Percentiles rank a stretch among this genome's conserved stretches.
phyloP scores from a whole-genome alignment of 1,284 basidiomycete genomes.

The Cutaneotrichosporon cavernicola region DNA sequence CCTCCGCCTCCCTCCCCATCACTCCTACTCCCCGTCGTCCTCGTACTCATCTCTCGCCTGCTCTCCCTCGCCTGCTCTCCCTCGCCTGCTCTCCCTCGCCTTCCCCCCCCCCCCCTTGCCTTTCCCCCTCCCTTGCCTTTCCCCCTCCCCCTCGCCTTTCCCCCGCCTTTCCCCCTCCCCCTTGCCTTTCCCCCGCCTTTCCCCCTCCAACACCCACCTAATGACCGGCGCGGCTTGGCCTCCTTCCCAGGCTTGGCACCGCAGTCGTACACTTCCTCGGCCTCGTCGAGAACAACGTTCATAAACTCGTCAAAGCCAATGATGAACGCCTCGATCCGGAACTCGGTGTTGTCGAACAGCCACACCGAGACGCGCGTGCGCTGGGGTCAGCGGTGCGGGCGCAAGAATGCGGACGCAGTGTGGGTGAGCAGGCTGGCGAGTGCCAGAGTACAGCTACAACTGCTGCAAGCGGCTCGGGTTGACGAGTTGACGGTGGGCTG shows the following conservation, averaged over 20 bases:
- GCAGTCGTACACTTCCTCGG: constrained; percentile 87
- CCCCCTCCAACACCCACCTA: constrained; percentile 38
- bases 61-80: no score
- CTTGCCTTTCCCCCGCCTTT: neutral
- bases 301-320: constrained; percentile 99
- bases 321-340: constrained; percentile 95
- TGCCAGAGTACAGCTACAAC: no score
- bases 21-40: neutral
- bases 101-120: no score
- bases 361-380: constrained; percentile 85
- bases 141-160: no score
- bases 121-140: no score
- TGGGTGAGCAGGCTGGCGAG: no score
- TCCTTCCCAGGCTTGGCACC: constrained; percentile 78
- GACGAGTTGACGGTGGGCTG: neutral
- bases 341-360: constrained; percentile 96
- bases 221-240: constrained; percentile 58
- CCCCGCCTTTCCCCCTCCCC: neutral
- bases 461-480: no score
- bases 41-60: neutral
- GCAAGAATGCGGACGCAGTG: neutral
- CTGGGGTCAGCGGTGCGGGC: constrained; percentile 53
- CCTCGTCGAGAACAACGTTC: constrained; percentile 97
- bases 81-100: no score
- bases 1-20: neutral